Percentiles rank a stretch among this genome's conserved stretches.
These are phyloP conservation scores for Aspergillus hiratsukae DNA, from an alignment of 2,329 filamentous ascomycete genomes.

Conservation along the genomic window DNA sequence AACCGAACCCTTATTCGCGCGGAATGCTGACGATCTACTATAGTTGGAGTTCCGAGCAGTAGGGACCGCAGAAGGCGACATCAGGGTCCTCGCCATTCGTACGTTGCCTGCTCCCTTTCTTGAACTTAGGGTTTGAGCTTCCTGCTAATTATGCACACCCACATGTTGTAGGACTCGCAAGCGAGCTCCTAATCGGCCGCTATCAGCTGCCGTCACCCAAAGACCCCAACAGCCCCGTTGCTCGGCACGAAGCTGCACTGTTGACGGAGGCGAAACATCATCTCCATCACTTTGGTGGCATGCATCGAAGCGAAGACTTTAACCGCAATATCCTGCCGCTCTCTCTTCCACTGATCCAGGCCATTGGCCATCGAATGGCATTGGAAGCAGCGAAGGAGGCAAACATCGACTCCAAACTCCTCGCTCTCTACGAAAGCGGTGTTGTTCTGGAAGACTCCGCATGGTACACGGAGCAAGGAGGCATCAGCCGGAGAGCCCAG, in stretches of 20 bases:
- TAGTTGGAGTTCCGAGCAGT: not conserved
- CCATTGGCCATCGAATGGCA: conserved; percentile 21
- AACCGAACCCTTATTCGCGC: too few relatives aligned
- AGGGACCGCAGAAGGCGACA: conserved; percentile 16
- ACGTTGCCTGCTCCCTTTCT: not conserved
- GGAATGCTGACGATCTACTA: fast-evolving
- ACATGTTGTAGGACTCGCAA: not conserved
- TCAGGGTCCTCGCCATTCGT: conserved; percentile 17
- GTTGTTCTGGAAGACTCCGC: conserved; percentile 9
- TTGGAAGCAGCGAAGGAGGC: conserved; percentile 17
- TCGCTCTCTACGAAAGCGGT: conserved; percentile 12
- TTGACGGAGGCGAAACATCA: conserved; percentile 7
- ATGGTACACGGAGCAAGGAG: conserved; percentile 14
- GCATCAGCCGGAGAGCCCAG: too few relatives aligned
- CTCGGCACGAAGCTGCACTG: conserved; percentile 19
- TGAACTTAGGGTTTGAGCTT: too few relatives aligned
- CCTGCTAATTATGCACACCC: not conserved
- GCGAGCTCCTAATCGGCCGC: too few relatives aligned
- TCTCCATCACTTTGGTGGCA: not conserved
- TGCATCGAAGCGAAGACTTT: conserved; percentile 15
- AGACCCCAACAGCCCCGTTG: conserved; percentile 6
- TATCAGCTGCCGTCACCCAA: too few relatives aligned
- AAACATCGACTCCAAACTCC: conserved; percentile 4
- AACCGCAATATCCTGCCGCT: conserved; percentile 17
- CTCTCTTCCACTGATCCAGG: conserved; percentile 14